These are phyloP conservation scores for Fonsecaea multimorphosa DNA, from an alignment of 2,329 filamentous ascomycete genomes.

Conservation along the genomic window DNA sequence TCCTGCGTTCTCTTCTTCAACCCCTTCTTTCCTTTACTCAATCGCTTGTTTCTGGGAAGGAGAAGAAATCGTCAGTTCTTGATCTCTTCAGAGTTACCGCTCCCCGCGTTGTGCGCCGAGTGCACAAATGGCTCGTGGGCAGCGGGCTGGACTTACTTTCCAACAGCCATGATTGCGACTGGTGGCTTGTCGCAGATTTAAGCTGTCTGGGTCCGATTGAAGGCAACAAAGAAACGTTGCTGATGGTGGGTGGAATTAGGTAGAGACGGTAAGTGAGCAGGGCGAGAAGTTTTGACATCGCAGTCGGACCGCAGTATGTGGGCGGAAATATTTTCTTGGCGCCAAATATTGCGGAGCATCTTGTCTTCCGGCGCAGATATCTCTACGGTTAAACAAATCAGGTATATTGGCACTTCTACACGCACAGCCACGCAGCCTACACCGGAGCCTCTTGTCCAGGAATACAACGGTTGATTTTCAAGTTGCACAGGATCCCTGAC, in stretches of 20 bases:
- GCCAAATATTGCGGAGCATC: background rate
- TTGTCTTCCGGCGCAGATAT: background rate
- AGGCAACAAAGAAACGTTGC: background rate
- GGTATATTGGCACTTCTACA: background rate
- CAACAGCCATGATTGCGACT: slow-evolving; percentile 74
- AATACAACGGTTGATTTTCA: no score
- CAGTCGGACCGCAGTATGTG: slow-evolving; percentile 2
- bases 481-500: background rate
- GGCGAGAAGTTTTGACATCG: slow-evolving; percentile 4
- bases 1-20: slow-evolving; percentile 95
- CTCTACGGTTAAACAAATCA: background rate
- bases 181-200: slow-evolving; percentile 22
- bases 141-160: slow-evolving; percentile 65
- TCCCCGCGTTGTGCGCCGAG: background rate
- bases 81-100: background rate
- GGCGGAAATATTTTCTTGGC: slow-evolving; percentile 7
- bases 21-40: slow-evolving; percentile 12
- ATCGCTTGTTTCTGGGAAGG: slow-evolving; percentile 2
- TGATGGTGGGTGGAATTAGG: background rate
- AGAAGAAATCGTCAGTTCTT: background rate
- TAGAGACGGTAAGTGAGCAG: background rate
- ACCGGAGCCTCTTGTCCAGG: no score
- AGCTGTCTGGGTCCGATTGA: slow-evolving; percentile 2
- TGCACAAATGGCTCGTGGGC: slow-evolving; percentile 7
- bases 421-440: background rate